Evolutionary conservation across 345 rosid species (phyloP).

Genomic region (Stellera chamaejasme): DNA sequence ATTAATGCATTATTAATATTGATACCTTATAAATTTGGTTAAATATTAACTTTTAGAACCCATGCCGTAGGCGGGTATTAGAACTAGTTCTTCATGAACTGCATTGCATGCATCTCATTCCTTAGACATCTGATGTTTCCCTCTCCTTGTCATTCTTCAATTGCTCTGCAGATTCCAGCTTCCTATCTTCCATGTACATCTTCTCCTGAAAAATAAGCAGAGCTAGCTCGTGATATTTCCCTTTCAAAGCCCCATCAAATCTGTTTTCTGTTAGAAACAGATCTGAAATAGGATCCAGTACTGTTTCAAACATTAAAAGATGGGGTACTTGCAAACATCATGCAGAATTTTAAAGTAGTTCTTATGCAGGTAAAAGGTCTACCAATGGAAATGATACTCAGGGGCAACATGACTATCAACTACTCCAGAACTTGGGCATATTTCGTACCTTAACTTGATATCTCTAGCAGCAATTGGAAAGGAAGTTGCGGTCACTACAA

Average conservation of each 20-base stretch:
- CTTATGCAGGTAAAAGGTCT: conserved; percentile 5
- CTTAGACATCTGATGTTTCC: conserved; percentile 17
- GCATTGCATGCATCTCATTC: too few species aligned
- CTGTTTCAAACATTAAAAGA: too few species aligned
- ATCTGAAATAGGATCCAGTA: too few species aligned
- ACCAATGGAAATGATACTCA: conserved; percentile 19
- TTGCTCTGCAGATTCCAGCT: conserved; percentile 22
- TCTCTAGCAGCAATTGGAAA: conserved; percentile 30
- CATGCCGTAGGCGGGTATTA: too few species aligned
- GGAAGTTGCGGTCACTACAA: background rate
- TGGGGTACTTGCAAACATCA: too few species aligned
- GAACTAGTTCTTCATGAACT: too few species aligned
- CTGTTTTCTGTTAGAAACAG: too few species aligned
- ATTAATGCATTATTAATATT: too few species aligned
- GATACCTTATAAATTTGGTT: too few species aligned
- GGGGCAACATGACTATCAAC: conserved; percentile 44
- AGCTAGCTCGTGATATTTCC: background rate
- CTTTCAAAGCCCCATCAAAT: too few species aligned
- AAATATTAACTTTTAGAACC: too few species aligned
- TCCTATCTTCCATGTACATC: conserved; percentile 31
- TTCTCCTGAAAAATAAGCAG: conserved; percentile 35
- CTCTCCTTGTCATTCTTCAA: conserved; percentile 15
- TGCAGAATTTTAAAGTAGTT: background rate
- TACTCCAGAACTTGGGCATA: conserved; percentile 66
- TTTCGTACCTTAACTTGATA: conserved; percentile 53